These are phyloP conservation scores for Lasiosphaeris hirsuta DNA, from an alignment of 495 filamentous ascomycete species.

Conservation along the genomic window DNA sequence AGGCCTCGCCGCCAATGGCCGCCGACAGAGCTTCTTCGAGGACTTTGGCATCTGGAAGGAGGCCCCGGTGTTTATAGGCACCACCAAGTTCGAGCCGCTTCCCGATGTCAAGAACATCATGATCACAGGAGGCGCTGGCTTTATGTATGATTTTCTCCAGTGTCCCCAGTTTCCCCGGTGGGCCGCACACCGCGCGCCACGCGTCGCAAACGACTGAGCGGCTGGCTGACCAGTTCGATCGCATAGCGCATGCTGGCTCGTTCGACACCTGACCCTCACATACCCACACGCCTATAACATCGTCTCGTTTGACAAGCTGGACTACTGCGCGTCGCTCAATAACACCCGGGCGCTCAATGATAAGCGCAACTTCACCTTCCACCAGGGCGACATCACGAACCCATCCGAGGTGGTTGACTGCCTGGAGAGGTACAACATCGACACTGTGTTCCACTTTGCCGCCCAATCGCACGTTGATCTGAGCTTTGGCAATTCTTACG, in stretches of 20 bases:
- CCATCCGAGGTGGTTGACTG: conserved; percentile 56
- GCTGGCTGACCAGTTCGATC: conserved; percentile 8
- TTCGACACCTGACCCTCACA: conserved; percentile 62
- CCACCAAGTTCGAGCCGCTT: conserved; percentile 59
- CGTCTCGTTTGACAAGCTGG: conserved; percentile 73
- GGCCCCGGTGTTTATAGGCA: conserved; percentile 60
- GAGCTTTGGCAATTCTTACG: conserved; percentile 67
- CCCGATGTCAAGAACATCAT: conserved; percentile 66
- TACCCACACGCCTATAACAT: conserved; percentile 69
- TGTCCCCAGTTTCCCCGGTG: no score
- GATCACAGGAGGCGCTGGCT: conserved; percentile 69
- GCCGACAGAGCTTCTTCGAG: conserved; percentile 43
- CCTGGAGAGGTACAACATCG: conserved; percentile 60
- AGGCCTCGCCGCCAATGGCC: neutral
- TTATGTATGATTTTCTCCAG: conserved; percentile 55
- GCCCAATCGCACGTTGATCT: conserved; percentile 72
- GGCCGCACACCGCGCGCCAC: neutral
- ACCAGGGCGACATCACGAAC: conserved; percentile 66
- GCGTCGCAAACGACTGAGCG: neutral
- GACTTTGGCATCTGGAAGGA: conserved; percentile 60
- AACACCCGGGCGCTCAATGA: conserved; percentile 61
- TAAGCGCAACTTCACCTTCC: conserved; percentile 67
- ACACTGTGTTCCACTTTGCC: conserved; percentile 74
- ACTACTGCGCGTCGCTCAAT: conserved; percentile 68
- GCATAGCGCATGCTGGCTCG: conserved; percentile 63